phyloP scores from a whole-genome alignment of 192 early-diverging fungal species.

The Oehlia diaphana region DNA sequence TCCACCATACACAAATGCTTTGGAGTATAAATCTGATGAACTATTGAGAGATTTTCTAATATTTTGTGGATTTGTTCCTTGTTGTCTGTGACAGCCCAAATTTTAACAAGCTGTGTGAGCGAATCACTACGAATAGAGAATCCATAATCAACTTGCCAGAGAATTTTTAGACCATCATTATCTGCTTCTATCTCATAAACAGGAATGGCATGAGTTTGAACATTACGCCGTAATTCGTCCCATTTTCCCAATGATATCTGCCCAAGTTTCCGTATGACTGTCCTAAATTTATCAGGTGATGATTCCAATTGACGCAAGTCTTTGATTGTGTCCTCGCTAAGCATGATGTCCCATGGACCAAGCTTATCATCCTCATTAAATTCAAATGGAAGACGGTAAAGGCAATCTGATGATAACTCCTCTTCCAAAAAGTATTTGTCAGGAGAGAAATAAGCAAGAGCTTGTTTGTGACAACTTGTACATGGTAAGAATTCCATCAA shows the following conservation, averaged over 20 bases:
- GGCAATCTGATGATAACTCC: background rate
- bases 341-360: constrained; percentile 18
- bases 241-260: constrained; percentile 16
- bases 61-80: constrained; percentile 3
- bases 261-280: constrained; percentile 12
- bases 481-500: constrained; percentile 13
- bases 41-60: constrained; percentile 19
- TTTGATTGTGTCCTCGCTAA: constrained; percentile 22
- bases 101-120: constrained; percentile 3
- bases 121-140: background rate
- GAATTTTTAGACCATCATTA: background rate
- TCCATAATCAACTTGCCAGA: constrained; percentile 23
- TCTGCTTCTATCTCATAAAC: constrained; percentile 14
- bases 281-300: background rate
- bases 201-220: background rate
- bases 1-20: background rate
- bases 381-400: constrained; percentile 24
- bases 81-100: constrained; percentile 15
- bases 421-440: constrained; percentile 11
- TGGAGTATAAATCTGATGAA: constrained; percentile 12
- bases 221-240: background rate
- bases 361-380: constrained; percentile 18
- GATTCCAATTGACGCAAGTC: constrained; percentile 17
- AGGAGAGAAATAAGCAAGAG: background rate
- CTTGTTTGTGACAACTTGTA: constrained; percentile 1